Evolutionary conservation across 768 basidiomycete species (phyloP).

Genomic region (Suillus bovinus): DNA sequence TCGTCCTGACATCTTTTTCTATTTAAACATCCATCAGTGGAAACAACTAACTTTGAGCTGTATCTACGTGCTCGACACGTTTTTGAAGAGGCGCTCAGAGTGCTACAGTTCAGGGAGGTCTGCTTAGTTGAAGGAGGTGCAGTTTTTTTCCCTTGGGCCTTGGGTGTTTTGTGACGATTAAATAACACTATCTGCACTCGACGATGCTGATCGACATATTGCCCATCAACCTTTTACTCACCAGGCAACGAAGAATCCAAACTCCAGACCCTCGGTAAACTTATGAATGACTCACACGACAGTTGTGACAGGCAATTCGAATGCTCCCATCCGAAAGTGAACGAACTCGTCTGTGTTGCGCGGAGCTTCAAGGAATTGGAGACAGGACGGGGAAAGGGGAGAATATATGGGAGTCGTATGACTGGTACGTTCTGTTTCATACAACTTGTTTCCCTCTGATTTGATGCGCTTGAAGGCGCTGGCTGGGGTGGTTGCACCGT

Average conservation of each 20-base stretch:
- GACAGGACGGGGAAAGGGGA: conserved; percentile 43
- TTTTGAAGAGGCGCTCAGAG: conserved; percentile 76
- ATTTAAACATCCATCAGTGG: conserved; percentile 40
- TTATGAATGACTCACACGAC: conserved; percentile 80
- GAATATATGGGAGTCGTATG: conserved; percentile 76
- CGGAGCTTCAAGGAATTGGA: conserved; percentile 29
- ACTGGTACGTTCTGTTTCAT: conserved; percentile 53
- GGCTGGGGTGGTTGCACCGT: conserved; percentile 94
- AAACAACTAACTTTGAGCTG: conserved; percentile 78
- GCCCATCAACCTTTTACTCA: neutral
- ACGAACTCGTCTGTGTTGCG: conserved; percentile 66
- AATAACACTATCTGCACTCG: neutral
- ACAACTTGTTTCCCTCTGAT: neutral
- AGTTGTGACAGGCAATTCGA: conserved; percentile 72
- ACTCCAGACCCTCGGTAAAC: conserved; percentile 56
- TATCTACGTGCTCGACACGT: conserved; percentile 85
- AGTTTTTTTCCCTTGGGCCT: conserved; percentile 7
- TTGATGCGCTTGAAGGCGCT: conserved; percentile 50
- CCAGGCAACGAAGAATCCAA: conserved; percentile 22
- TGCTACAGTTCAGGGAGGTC: conserved; percentile 71
- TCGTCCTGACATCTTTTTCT: conserved; percentile 2
- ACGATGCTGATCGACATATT: neutral
- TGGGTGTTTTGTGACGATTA: neutral
- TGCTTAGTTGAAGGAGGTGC: conserved; percentile 49
- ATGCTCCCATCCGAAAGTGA: conserved; percentile 79